A percentile compares a stretch with the other conserved stretches of the same genome.
phyloP scores from a whole-genome alignment of 139 green algal genomes.

The Coccomyxa sp. region DNA sequence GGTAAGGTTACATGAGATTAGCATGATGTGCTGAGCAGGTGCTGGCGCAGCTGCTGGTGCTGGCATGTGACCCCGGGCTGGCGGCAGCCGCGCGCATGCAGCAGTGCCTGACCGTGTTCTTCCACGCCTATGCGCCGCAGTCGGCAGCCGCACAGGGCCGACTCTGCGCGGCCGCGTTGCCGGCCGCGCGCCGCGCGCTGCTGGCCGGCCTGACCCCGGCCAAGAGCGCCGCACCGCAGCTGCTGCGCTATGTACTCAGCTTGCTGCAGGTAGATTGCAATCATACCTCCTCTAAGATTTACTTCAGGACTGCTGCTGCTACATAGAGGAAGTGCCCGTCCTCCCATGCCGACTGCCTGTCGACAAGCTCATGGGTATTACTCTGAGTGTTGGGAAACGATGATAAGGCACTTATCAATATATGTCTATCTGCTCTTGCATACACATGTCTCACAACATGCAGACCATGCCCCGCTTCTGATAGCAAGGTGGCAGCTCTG shows the following conservation, averaged over 20 bases:
- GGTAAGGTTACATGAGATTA: neutral
- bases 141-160: neutral
- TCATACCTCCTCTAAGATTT: no score
- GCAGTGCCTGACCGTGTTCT: constrained; percentile 57
- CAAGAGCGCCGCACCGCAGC: constrained; percentile 17
- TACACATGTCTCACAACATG: no score
- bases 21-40: neutral
- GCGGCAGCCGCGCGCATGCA: constrained; percentile 16
- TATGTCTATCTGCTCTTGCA: no score
- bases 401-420: no score
- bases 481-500: neutral
- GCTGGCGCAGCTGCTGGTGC: neutral
- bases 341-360: no score
- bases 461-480: no score
- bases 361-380: no score
- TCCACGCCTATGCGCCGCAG: constrained; percentile 41
- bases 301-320: no score
- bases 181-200: constrained; percentile 23
- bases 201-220: neutral
- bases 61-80: neutral
- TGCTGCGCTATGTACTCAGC: constrained; percentile 31
- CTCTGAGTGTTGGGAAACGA: no score
- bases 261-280: constrained; percentile 19
- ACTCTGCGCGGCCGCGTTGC: constrained; percentile 32
- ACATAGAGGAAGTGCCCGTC: no score